Conservation (phyloP, 2,329 filamentous ascomycete genomes). For the Aaosphaeria pasadenensis region DNA sequence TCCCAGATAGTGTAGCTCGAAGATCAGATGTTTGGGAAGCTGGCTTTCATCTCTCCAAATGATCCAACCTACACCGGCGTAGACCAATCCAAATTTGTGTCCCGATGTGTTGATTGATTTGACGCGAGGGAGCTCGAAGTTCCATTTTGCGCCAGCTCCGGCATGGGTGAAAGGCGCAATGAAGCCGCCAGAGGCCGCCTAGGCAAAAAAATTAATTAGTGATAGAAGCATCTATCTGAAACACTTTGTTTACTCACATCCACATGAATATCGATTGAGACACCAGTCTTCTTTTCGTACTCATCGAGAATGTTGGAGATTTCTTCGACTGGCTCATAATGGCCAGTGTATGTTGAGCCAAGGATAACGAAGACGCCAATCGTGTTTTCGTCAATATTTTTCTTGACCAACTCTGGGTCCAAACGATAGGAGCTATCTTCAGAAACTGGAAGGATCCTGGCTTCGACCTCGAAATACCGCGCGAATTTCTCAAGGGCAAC, state of each 20-base stretch:
- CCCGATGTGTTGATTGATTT: constrained; percentile 66
- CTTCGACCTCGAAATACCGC: constrained; percentile 71
- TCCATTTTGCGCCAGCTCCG: constrained; percentile 58
- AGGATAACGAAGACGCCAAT: constrained; percentile 74
- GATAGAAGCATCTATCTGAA: background rate
- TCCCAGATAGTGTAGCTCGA: constrained; percentile 69
- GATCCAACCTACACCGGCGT: constrained; percentile 63
- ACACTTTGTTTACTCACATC: constrained; percentile 34
- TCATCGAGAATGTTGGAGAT: constrained; percentile 64
- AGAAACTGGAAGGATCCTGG: constrained; percentile 61
- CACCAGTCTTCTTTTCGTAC: constrained; percentile 59
- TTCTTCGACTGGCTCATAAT: constrained; percentile 70
- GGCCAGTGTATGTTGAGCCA: constrained; percentile 70
- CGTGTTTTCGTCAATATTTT: constrained; percentile 72
- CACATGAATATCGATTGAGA: constrained; percentile 67
- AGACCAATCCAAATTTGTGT: constrained; percentile 63
- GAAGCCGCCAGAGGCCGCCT: constrained; percentile 58
- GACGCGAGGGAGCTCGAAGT: constrained; percentile 60
- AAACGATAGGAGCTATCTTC: constrained; percentile 60
- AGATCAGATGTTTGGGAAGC: constrained; percentile 66
- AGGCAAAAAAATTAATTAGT: background rate
- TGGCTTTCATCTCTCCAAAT: constrained; percentile 56
- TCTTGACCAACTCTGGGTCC: constrained; percentile 60
- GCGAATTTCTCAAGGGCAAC: constrained; percentile 72
- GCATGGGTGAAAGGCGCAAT: constrained; percentile 61